Conservation (phyloP, 2,329 filamentous ascomycete species). For the Exophiala sideris region DNA sequence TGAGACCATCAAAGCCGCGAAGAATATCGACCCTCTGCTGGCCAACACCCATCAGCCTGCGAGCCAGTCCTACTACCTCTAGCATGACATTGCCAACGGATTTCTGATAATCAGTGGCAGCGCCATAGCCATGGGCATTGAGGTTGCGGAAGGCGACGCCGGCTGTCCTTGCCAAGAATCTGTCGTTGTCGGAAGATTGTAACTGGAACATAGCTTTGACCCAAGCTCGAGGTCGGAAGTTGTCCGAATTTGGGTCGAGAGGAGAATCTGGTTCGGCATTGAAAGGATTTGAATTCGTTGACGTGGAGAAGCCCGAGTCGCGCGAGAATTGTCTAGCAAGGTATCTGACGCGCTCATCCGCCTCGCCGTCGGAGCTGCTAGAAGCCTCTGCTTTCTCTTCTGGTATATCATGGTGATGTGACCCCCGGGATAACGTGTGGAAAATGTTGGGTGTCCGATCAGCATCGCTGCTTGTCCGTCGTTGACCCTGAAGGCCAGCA, state of each 20-base stretch:
- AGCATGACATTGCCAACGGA: slow-evolving; percentile 43
- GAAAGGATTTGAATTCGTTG: slow-evolving; percentile 19
- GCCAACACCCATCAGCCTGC: slow-evolving; percentile 31
- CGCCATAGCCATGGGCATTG: slow-evolving; percentile 39
- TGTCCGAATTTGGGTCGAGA: slow-evolving; percentile 44
- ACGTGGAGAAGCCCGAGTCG: slow-evolving; percentile 12
- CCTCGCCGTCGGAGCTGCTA: slow-evolving; percentile 19
- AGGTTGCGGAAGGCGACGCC: slow-evolving; percentile 41
- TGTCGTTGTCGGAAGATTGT: slow-evolving; percentile 33
- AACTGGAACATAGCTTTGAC: slow-evolving; percentile 46
- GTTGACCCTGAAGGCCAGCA: slow-evolving; percentile 1
- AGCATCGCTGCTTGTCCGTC: slow-evolving; percentile 1
- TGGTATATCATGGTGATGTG: background rate
- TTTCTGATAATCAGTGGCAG: slow-evolving; percentile 37
- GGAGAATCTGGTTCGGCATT: slow-evolving; percentile 30
- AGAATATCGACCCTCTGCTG: slow-evolving; percentile 58
- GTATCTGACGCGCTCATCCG: slow-evolving; percentile 15
- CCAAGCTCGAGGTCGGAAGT: slow-evolving; percentile 48
- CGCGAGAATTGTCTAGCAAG: slow-evolving; percentile 27
- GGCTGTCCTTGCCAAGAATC: slow-evolving; percentile 38
- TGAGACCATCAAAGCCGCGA: slow-evolving; percentile 60
- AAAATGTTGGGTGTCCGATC: slow-evolving; percentile 1
- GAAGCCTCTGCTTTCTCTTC: slow-evolving; percentile 14
- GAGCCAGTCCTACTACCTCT: slow-evolving; percentile 33
- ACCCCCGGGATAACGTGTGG: background rate